Evolutionary conservation across 768 basidiomycete genomes (phyloP), one percentile per base, ranked within the genome.

Genomic region (Tulasnella sp.): DNA sequence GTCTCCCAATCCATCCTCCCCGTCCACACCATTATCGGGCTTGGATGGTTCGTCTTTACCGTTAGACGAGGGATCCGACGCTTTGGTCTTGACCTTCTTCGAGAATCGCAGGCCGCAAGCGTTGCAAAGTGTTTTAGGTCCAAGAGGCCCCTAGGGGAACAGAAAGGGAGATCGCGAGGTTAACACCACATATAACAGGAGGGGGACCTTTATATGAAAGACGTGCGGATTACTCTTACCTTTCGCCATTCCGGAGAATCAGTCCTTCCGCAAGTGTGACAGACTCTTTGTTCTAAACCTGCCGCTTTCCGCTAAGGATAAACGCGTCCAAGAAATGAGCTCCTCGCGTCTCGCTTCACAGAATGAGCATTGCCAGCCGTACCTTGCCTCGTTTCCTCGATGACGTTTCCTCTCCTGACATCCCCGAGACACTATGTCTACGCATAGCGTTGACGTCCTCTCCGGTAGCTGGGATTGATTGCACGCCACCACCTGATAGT

Each of bases 191-290:
- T 24, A 71, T 4, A 68, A 36, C 24, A 8, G 71, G 68, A n/a
- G 31, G 21, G n/a, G 7, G 75, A 72, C 42, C 77, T 76, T n/a
- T 34, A 62, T 21, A 19, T 14, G 16, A 71, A 6, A 18, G n/a
- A 36, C 24, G 21, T 46, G 76, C 56, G 39, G 62, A 71, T 40
- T 4, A 34, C 2, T 36, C 84, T 75, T 75, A 89, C 94, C 89
- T 96, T 97, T 82, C 97, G 90, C 97, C 97, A 99, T 86, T 99
- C 97, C 0, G 98, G 97, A 58, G 95, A 97, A 85, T 96, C 95
- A 1, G 97, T 98, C 80, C 95, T 89, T 24, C 98, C 98, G 82
- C 97, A 99, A 19, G 92, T 95, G 42, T 94, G 89, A 83, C 96
- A 98, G 16, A 97, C 94, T 83, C 93, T 92, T 78, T 88, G 85